Conservation (phyloP, 1,284 basidiomycete species). For the Apiotrichum akiyoshidainum region DNA sequence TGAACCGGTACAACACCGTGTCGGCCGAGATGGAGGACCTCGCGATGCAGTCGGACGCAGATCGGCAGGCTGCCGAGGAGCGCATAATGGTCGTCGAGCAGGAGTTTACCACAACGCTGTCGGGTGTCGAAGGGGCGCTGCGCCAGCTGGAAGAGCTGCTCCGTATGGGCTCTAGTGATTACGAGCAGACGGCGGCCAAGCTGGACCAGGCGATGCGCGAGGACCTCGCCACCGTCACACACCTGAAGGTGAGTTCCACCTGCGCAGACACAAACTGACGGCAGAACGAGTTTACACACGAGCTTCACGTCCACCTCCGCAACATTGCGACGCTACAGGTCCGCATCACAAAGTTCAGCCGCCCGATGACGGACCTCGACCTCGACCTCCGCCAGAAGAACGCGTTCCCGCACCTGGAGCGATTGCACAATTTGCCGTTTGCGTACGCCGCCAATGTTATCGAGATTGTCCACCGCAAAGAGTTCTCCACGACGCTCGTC, state of each 20-base stretch:
- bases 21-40: constrained; percentile 52
- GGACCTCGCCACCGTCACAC: constrained; percentile 39
- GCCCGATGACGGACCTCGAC: constrained; percentile 63
- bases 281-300: constrained; percentile 73
- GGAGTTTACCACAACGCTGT: constrained; percentile 39
- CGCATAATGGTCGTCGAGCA: constrained; percentile 57
- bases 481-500: constrained; percentile 73
- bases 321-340: constrained; percentile 72
- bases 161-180: constrained; percentile 11
- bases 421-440: constrained; percentile 84
- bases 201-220: constrained; percentile 47
- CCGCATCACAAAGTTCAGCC: constrained; percentile 67
- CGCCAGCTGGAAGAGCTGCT: constrained; percentile 34
- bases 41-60: constrained; percentile 68
- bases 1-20: constrained; percentile 33
- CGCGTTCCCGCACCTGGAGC: constrained; percentile 82
- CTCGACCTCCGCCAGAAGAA: constrained; percentile 63
- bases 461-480: constrained; percentile 83
- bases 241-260: constrained; percentile 39
- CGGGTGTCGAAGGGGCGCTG: constrained; percentile 35
- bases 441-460: constrained; percentile 89
- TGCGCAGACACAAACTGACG: constrained; percentile 5
- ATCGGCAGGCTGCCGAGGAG: constrained; percentile 62
- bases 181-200: constrained; percentile 29
- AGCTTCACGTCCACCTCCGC: constrained; percentile 63